phyloP scores from a whole-genome alignment of 2,329 filamentous ascomycete genomes.

The Diaporthe sp. region DNA sequence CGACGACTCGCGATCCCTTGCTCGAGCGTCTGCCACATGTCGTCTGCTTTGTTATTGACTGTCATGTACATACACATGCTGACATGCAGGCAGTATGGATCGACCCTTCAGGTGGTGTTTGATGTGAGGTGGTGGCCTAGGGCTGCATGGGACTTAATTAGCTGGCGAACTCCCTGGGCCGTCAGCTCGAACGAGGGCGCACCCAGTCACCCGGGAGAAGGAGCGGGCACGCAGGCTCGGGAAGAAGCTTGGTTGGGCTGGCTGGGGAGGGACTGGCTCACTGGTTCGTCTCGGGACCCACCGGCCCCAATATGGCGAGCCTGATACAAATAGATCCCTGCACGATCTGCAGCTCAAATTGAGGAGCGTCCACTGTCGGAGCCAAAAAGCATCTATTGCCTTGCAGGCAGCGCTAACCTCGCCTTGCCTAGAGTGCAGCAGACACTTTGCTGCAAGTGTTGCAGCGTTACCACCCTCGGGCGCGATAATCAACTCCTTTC shows the following conservation, averaged over 20 bases:
- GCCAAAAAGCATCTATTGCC: not conserved
- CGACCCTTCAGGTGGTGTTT: conserved; percentile 19
- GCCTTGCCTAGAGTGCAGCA: not conserved
- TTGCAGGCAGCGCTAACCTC: conserved; percentile 18
- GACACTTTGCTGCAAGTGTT: not conserved
- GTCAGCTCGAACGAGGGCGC: conserved; percentile 25
- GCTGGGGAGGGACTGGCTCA: not conserved
- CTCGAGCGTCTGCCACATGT: not conserved
- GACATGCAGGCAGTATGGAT: conserved; percentile 11
- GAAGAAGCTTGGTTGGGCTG: conserved; percentile 7
- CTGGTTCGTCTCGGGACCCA: conserved; percentile 22
- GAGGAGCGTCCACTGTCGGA: conserved; percentile 19
- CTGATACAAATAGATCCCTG: conserved; percentile 31
- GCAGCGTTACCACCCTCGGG: conserved; percentile 1
- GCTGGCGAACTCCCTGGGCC: conserved; percentile 1
- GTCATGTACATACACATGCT: not conserved
- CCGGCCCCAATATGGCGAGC: conserved; percentile 21
- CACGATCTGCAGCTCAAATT: conserved; percentile 32
- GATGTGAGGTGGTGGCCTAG: conserved; percentile 18
- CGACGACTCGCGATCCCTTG: conserved; percentile 2
- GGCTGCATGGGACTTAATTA: conserved; percentile 21
- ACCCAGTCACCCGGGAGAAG: conserved; percentile 21
- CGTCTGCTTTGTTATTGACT: not conserved
- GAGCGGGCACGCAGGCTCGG: not conserved
- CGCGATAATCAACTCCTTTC: conserved; percentile 1